A percentile compares a stretch with the other conserved stretches of the same genome.
Conservation (phyloP, 495 filamentous ascomycete species). For the Penicillium chermesinum region DNA sequence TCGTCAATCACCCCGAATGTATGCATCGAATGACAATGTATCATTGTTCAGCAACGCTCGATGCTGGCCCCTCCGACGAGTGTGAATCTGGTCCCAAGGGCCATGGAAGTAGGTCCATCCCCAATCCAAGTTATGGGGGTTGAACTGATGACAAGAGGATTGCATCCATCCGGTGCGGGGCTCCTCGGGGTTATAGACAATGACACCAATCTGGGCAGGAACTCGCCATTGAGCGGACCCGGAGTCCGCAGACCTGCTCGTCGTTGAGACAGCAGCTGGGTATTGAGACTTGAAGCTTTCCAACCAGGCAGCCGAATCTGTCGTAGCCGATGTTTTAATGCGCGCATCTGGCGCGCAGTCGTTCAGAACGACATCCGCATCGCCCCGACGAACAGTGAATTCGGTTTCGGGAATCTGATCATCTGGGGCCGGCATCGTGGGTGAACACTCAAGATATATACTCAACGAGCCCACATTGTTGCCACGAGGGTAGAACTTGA, state of each 20-base stretch:
- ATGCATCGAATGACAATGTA: constrained; percentile 58
- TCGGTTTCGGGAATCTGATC: constrained; percentile 35
- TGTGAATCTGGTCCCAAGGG: constrained; percentile 55
- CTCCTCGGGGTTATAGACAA: constrained; percentile 62
- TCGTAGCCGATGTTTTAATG: constrained; percentile 23
- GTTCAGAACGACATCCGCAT: constrained; percentile 26
- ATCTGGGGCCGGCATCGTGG: constrained; percentile 37
- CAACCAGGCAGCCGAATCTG: constrained; percentile 27
- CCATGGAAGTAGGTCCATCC: constrained; percentile 64
- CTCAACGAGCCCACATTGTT: constrained; percentile 59
- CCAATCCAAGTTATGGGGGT: constrained; percentile 55
- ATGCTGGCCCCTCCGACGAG: constrained; percentile 53
- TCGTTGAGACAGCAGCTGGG: constrained; percentile 10
- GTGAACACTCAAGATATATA: constrained; percentile 59
- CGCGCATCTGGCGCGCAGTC: constrained; percentile 26
- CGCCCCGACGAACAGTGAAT: constrained; percentile 34
- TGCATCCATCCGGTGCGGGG: constrained; percentile 56
- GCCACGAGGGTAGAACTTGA: constrained; percentile 65
- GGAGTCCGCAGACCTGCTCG: not conserved
- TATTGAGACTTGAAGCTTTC: constrained; percentile 34
- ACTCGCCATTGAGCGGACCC: constrained; percentile 40
- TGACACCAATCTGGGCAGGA: constrained; percentile 57
- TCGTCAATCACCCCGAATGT: constrained; percentile 61
- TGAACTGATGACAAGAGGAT: constrained; percentile 56
- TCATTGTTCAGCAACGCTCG: constrained; percentile 60